These are phyloP conservation scores for Aspergillus diversus DNA, from an alignment of 495 filamentous ascomycete genomes.

Conservation along the genomic window DNA sequence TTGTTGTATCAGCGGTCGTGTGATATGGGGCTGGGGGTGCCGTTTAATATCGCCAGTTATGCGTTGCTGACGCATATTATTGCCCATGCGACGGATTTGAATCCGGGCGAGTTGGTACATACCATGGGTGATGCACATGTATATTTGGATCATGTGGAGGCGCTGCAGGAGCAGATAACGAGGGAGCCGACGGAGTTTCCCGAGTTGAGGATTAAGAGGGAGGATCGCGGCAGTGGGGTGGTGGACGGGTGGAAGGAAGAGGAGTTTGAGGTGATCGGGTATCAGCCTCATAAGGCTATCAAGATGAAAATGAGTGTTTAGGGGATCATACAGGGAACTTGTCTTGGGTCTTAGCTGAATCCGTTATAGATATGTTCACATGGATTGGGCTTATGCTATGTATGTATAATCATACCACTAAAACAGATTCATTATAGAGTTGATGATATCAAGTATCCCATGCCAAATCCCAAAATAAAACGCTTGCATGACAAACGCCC, in stretches of 20 bases:
- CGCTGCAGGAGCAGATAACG: conserved; percentile 76
- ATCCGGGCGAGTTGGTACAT: conserved; percentile 83
- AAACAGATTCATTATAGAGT: neutral
- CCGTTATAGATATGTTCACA: conserved; percentile 18
- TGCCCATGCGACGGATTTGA: conserved; percentile 80
- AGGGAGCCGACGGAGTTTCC: conserved; percentile 85
- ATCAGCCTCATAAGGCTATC: conserved; percentile 87
- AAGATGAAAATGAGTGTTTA: conserved; percentile 98
- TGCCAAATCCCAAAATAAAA: neutral
- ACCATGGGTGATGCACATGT: conserved; percentile 97
- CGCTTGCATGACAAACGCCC: neutral
- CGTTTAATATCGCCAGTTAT: conserved; percentile 96
- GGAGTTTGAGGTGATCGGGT: conserved; percentile 86
- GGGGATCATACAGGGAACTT: neutral
- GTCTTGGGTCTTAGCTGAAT: conserved; percentile 10
- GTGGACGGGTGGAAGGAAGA: conserved; percentile 85
- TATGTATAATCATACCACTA: neutral
- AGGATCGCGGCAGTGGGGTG: conserved; percentile 59
- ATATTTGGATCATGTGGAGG: conserved; percentile 90
- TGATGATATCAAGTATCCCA: neutral
- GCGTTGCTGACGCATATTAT: conserved; percentile 93
- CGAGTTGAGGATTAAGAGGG: conserved; percentile 67
- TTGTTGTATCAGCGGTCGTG: conserved; percentile 91
- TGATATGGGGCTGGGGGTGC: conserved; percentile 96
- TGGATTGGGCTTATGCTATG: conserved; percentile 23